A percentile compares a stretch with the other conserved stretches of the same genome.
Conservation (phyloP, 352 stramenopile species). For the Globisporangium echinulatum region DNA sequence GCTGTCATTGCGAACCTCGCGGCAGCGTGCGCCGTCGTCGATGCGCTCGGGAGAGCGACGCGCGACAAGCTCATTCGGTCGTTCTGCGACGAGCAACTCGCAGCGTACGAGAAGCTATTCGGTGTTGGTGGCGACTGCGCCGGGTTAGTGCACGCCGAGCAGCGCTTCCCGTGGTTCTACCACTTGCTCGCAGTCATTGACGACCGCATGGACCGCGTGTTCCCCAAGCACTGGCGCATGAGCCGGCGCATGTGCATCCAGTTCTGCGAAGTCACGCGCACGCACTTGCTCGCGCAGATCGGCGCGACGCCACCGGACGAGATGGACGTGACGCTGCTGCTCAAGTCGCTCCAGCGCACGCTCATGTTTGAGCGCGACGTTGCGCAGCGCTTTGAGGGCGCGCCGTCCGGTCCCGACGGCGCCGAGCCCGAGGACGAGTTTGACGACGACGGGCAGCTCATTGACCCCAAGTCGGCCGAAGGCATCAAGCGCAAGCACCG, state of each 20-base stretch:
- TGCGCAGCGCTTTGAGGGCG: conserved; percentile 61
- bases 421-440: conserved; percentile 58
- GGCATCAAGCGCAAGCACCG: conserved; percentile 72
- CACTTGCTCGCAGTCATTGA: conserved; percentile 60
- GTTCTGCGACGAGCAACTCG: conserved; percentile 66
- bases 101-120: conserved; percentile 59
- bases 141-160: conserved; percentile 54
- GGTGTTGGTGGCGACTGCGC: conserved; percentile 45
- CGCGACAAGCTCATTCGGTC: conserved; percentile 64
- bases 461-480: conserved; percentile 67
- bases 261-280: conserved; percentile 88
- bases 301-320: conserved; percentile 59
- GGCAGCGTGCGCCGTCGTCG: conserved; percentile 55
- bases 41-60: conserved; percentile 60
- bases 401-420: conserved; percentile 17
- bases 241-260: conserved; percentile 88
- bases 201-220: conserved; percentile 89
- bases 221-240: conserved; percentile 95
- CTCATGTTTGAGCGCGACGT: conserved; percentile 79
- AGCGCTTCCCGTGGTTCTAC: conserved; percentile 80
- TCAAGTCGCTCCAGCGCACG: conserved; percentile 66
- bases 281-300: conserved; percentile 64
- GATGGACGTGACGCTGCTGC: conserved; percentile 63
- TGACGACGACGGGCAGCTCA: conserved; percentile 64
- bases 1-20: conserved; percentile 68